Base-by-base conservation (phyloP, 257 asterid genomes). In the Petunia secreta region DNA sequence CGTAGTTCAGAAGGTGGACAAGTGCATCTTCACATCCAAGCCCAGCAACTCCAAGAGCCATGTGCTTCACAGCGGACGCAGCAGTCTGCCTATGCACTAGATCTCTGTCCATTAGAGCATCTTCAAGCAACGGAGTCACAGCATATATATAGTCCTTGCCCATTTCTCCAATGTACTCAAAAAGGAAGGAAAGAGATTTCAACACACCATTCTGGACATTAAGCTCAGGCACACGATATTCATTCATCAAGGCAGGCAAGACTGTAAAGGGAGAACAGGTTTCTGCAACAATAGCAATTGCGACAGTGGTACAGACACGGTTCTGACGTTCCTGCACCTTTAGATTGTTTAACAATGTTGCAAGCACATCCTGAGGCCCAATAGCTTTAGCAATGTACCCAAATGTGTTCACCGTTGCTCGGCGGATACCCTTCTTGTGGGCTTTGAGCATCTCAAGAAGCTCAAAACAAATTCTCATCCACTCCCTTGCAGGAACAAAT, bases 391-490 rank as follows among this genome's bases (percentile, higher is more conserved):
- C 98, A 46, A 93, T 93, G 14, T 93, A 93, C 9, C 98, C 98
- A 52, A 93, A 93, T 54, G 98, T 93, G 58, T 93, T 93, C 76
- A 93, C 96, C 2, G 98, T 93, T 57, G 98, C 98, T 80, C 94
- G 85, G n/a, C 98, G 97, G 53, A 94, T 94, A 64, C 95, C 98
- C 85, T 92, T 94, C 83, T 94, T 94, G 86, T 94, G 98, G 38
- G 95, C 97, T 86, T 94, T 94, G 44, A 94, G 97, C 98, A 94
- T 94, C 91, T 94, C 98, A 66, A 94, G 91, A 69, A 92, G 98
- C 89, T 93, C 98, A 38, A 93, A 93, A 86, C 98, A 93, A 75
- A 93, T 93, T 77, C 98, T 86, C 98, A 93, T 93, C 98, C 98
- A 93, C 82, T 93, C 97, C 87, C 94, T 92, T 9, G 98, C 98